Evolutionary conservation across 2,329 filamentous ascomycete species (phyloP).

Genomic region (Aspergillus caelatus): DNA sequence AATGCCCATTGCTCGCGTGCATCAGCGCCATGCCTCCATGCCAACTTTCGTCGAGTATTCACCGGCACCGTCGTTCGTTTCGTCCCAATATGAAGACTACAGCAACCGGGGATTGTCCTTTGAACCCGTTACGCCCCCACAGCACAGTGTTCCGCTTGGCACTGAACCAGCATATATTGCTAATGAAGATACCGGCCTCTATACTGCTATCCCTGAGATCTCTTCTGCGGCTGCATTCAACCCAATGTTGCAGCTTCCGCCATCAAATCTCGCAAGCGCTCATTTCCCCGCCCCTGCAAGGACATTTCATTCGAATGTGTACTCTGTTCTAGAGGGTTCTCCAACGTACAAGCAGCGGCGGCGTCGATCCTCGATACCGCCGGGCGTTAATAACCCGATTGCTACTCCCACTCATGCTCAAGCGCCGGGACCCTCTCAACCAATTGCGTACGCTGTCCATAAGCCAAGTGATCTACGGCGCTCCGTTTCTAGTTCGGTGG

Average conservation of each 20-base stretch:
- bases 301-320: constrained; percentile 74
- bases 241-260: constrained; percentile 87
- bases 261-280: constrained; percentile 77
- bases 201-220: constrained; percentile 91
- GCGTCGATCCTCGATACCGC: constrained; percentile 88
- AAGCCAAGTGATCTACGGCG: constrained; percentile 87
- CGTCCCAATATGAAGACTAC: constrained; percentile 98
- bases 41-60: constrained; percentile 98
- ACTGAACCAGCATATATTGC: constrained; percentile 95
- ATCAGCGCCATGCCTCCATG: constrained; percentile 98
- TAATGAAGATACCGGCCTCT: constrained; percentile 95
- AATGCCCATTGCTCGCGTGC: constrained; percentile 77
- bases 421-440: constrained; percentile 38
- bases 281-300: constrained; percentile 75
- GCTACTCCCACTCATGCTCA: constrained; percentile 57
- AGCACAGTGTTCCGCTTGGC: constrained; percentile 79
- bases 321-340: constrained; percentile 95
- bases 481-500: constrained; percentile 85
- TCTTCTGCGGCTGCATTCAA: constrained; percentile 74
- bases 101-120: constrained; percentile 95
- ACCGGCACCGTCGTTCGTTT: constrained; percentile 94
- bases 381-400: constrained; percentile 72
- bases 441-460: constrained; percentile 64
- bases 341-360: constrained; percentile 98
- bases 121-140: constrained; percentile 93